These are phyloP conservation scores for Gracilaria gracilis DNA, from an alignment of 23 red algal species.

Conservation along the genomic window DNA sequence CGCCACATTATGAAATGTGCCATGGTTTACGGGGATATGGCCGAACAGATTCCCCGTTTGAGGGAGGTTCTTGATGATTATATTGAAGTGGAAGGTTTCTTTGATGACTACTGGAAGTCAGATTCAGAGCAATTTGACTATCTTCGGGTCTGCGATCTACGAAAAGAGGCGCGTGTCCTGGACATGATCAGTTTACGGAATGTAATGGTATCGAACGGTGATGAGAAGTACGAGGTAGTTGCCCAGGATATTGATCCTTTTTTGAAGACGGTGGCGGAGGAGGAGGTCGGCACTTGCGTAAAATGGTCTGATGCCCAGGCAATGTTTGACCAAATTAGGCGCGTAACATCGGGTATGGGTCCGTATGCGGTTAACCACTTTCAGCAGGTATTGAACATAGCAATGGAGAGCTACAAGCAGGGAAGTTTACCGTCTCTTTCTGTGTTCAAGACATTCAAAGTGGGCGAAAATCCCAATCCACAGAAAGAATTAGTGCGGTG, in stretches of 20 bases:
- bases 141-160: neutral
- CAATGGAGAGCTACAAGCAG: too few species aligned
- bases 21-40: neutral
- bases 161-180: neutral
- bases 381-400: too few species aligned
- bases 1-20: neutral
- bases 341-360: neutral
- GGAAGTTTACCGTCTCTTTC: too few species aligned
- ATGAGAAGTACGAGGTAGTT: neutral
- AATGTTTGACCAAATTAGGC: conserved; percentile 3
- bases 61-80: neutral
- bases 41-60: neutral
- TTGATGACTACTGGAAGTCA: conserved; percentile 1
- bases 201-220: neutral
- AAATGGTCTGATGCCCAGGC: conserved; percentile 3
- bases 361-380: neutral
- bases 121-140: neutral
- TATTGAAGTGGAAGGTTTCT: neutral
- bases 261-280: neutral
- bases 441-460: too few species aligned
- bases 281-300: neutral
- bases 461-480: too few species aligned
- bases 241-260: neutral
- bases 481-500: too few species aligned
- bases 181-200: neutral